Conservation (phyloP, 2,329 filamentous ascomycete species). For the Monosporascus sp. region DNA sequence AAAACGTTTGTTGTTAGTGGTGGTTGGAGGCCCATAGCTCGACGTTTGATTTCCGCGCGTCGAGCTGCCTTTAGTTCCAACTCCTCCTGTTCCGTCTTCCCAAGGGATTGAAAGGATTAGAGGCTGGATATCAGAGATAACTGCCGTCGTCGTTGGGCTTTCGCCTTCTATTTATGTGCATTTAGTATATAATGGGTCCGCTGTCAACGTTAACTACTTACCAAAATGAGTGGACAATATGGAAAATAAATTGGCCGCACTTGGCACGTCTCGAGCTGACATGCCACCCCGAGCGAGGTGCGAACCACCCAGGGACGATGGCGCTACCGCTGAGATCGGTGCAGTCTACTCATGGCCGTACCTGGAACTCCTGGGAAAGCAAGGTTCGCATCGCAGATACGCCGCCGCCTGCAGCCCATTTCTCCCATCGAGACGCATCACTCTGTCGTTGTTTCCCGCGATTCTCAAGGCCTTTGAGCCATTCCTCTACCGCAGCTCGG, state of each 20-base stretch:
- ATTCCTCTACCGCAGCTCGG: slow-evolving; percentile 65
- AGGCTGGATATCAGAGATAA: background rate
- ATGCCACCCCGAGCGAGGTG: background rate
- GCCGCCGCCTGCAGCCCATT: slow-evolving; percentile 54
- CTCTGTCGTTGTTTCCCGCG: slow-evolving; percentile 56
- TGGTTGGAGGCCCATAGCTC: slow-evolving; percentile 60
- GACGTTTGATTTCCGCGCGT: slow-evolving; percentile 65
- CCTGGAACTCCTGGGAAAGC: slow-evolving; percentile 3
- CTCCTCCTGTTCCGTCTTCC: slow-evolving; percentile 56
- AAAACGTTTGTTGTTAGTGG: slow-evolving; percentile 59
- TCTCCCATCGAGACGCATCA: slow-evolving; percentile 68
- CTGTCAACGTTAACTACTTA: background rate
- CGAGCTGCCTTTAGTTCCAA: slow-evolving; percentile 59
- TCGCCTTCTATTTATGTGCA: slow-evolving; percentile 2
- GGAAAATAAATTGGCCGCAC: background rate
- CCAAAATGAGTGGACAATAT: background rate
- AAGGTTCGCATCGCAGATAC: slow-evolving; percentile 32
- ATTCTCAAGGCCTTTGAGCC: slow-evolving; percentile 67
- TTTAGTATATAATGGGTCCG: background rate
- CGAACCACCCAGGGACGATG: background rate
- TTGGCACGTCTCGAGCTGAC: background rate
- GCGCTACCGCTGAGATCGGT: background rate
- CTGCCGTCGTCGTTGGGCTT: background rate
- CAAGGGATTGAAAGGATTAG: slow-evolving; percentile 12
- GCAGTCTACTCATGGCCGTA: background rate